Evolutionary conservation across 169 alveolate species (phyloP).

Genomic region (Miamiensis avidus): DNA sequence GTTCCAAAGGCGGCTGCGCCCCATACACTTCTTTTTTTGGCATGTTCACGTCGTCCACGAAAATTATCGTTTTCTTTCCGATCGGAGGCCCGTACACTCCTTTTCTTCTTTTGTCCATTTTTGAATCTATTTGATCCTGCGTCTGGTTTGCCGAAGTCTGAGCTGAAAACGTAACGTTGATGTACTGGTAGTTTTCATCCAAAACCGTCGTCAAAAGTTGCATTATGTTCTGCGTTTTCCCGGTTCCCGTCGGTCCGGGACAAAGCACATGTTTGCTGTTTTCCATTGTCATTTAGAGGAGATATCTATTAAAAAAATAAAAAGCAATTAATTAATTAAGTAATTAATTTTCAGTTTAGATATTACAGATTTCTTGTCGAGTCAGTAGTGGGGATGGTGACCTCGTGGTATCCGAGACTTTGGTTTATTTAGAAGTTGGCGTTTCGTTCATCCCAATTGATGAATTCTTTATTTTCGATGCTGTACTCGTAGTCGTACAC

Average conservation of each 20-base stretch:
- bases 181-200: constrained; percentile 83
- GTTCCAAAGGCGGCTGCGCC: constrained; percentile 95
- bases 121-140: constrained; percentile 88
- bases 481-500: constrained; percentile 86
- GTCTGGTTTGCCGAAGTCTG: constrained; percentile 85
- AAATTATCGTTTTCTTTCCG: constrained; percentile 88
- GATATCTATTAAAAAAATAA: constrained; percentile 32
- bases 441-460: constrained; percentile 82
- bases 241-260: constrained; percentile 94
- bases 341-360: constrained; percentile 69
- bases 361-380: constrained; percentile 86
- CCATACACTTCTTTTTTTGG: constrained; percentile 94
- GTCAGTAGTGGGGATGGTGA: constrained; percentile 92
- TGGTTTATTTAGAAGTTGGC: constrained; percentile 75
- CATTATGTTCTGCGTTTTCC: constrained; percentile 87
- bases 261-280: constrained; percentile 84
- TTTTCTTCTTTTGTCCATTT: constrained; percentile 89
- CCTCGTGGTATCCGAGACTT: constrained; percentile 87
- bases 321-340: too few relatives aligned
- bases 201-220: constrained; percentile 77
- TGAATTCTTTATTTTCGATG: constrained; percentile 72
- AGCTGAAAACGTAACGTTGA: constrained; percentile 88
- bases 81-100: constrained; percentile 94
- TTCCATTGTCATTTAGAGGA: constrained; percentile 68
- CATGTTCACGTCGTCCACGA: constrained; percentile 95